phyloP scores from a whole-genome alignment of 2,329 filamentous ascomycete genomes.

The Dactylellina leptospora region DNA sequence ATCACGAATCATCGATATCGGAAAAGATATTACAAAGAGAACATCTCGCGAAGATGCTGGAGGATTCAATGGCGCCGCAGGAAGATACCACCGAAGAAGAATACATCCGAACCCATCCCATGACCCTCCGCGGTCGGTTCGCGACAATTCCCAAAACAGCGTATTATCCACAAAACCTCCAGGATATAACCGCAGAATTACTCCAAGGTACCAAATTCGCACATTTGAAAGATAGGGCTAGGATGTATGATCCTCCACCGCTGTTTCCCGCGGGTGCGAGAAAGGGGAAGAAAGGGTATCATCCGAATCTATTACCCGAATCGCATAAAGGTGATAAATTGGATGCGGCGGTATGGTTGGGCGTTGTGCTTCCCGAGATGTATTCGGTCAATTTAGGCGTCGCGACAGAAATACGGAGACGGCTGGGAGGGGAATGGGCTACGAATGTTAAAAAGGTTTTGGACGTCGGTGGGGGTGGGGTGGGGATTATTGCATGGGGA shows the following conservation, averaged over 20 bases:
- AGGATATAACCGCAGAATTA: conserved; percentile 6
- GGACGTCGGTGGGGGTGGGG: conserved; percentile 78
- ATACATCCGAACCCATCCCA: conserved; percentile 35
- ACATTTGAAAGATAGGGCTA: conserved; percentile 25
- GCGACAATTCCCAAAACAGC: conserved; percentile 29
- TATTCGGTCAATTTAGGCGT: conserved; percentile 74
- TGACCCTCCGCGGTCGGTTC: conserved; percentile 29
- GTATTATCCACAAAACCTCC: conserved; percentile 20
- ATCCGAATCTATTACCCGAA: conserved; percentile 40
- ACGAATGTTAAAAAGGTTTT: conserved; percentile 70
- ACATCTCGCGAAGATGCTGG: background rate
- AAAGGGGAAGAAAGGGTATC: conserved; percentile 12
- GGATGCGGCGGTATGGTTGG: conserved; percentile 46
- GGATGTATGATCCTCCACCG: conserved; percentile 24
- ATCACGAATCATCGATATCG: conserved; percentile 1
- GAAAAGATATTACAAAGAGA: conserved; percentile 2
- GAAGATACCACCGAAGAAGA: background rate
- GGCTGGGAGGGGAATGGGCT: conserved; percentile 76
- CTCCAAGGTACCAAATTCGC: conserved; percentile 25
- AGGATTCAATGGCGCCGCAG: conserved; percentile 4
- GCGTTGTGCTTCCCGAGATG: conserved; percentile 66
- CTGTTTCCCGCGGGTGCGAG: background rate
- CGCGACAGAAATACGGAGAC: conserved; percentile 76
- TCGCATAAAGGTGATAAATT: conserved; percentile 30
- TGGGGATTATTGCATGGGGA: conserved; percentile 77